A percentile compares a stretch with the other conserved stretches of the same genome.
Evolutionary conservation across 345 rosid species (phyloP).

Genomic region (Mallotus nudiflorus): DNA sequence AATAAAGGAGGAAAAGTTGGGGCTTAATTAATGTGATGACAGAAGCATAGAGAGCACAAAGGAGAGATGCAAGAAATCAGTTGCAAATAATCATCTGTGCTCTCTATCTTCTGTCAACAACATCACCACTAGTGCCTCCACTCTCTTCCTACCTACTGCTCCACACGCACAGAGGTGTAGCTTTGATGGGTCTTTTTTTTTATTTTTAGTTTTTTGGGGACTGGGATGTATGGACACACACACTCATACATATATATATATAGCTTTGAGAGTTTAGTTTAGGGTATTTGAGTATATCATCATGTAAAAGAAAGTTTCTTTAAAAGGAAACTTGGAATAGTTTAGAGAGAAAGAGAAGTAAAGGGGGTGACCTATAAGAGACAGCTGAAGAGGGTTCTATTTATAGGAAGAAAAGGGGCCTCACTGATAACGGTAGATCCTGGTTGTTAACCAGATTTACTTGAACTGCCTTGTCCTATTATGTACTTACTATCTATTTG

Average conservation of each 20-base stretch:
- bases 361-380: constrained; percentile 23
- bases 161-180: background rate
- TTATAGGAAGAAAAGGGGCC: constrained; percentile 34
- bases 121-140: constrained; percentile 36
- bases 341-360: constrained; percentile 2
- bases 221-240: too few species aligned
- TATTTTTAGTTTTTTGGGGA: too few species aligned
- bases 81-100: constrained; percentile 85
- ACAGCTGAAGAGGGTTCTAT: constrained; percentile 21
- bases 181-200: too few species aligned
- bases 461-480: constrained; percentile 1
- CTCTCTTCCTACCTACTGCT: background rate
- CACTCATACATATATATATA: too few species aligned
- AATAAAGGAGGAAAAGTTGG: background rate
- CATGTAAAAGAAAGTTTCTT: constrained; percentile 22
- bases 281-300: background rate
- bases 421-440: background rate
- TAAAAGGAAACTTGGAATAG: constrained; percentile 31
- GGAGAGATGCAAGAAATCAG: constrained; percentile 42
- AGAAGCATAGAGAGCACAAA: constrained; percentile 94
- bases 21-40: constrained; percentile 51
- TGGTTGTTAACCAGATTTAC: background rate
- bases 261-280: background rate
- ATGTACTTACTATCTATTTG: constrained; percentile 11
- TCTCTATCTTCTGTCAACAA: constrained; percentile 99